Conservation (phyloP, 2,329 filamentous ascomycete species). For the Eurotiales sp. region DNA sequence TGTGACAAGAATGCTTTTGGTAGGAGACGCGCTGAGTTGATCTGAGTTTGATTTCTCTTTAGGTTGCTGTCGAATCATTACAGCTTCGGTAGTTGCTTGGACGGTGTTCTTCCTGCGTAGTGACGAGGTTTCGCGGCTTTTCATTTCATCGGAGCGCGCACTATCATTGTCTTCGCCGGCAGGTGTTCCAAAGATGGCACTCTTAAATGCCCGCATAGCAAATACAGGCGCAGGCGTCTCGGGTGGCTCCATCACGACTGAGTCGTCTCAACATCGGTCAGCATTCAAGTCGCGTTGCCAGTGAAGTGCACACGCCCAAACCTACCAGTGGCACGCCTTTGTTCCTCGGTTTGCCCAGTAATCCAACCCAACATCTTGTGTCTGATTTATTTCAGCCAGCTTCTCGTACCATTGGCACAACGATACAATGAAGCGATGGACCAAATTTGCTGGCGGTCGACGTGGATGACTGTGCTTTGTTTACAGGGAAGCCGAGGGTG, state of each 20-base stretch:
- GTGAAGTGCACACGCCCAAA: slow-evolving; percentile 12
- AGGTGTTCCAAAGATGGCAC: slow-evolving; percentile 62
- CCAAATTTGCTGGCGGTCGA: slow-evolving; percentile 19
- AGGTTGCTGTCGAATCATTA: slow-evolving; percentile 21
- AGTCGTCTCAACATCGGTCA: slow-evolving; percentile 34
- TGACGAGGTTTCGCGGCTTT: not conserved
- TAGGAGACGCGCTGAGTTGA: slow-evolving; percentile 45
- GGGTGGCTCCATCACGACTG: slow-evolving; percentile 55
- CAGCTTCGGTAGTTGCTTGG: slow-evolving; percentile 12
- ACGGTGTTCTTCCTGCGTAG: not conserved
- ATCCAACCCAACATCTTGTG: slow-evolving; percentile 34
- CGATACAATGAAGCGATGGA: slow-evolving; percentile 18
- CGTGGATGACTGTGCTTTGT: slow-evolving; percentile 31
- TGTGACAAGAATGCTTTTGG: slow-evolving; percentile 63
- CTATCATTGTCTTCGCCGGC: slow-evolving; percentile 42
- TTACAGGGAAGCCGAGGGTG: slow-evolving; percentile 20
- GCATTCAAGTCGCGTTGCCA: slow-evolving; percentile 4
- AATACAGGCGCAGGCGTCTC: slow-evolving; percentile 65
- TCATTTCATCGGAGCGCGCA: slow-evolving; percentile 8
- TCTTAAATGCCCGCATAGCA: slow-evolving; percentile 63
- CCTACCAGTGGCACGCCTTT: slow-evolving; percentile 27
- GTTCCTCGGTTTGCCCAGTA: slow-evolving; percentile 27
- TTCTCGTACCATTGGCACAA: slow-evolving; percentile 8
- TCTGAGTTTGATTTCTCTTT: slow-evolving; percentile 23
- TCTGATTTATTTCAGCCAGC: slow-evolving; percentile 12